Evolutionary conservation across 495 filamentous ascomycete species (phyloP), one percentile per base, ranked within the genome.

Genomic region (Staphylotrichum tortipilum): DNA sequence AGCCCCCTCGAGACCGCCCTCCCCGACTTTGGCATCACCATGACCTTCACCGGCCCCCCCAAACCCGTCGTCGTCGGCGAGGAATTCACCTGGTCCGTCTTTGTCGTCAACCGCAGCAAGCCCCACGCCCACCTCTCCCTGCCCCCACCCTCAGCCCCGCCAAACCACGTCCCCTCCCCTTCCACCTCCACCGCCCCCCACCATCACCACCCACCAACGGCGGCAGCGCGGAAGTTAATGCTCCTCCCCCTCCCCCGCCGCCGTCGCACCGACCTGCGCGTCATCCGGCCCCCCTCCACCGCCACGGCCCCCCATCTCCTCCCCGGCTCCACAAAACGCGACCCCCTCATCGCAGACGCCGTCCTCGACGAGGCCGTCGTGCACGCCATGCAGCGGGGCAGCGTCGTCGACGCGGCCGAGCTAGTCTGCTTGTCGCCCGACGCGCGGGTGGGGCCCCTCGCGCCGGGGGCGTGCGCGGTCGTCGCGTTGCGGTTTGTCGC

Each of bases 331-430:
- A 39, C 8, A 19, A 7, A 19, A 19, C 50, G 54, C n/a, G 50
- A 66, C 53, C 51, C 58, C 36, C 46, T 44, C 22, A 67, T 86
- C 3, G 86, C 88, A 1, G 84, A 88, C 53, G 85, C 88, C 14
- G 81, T 95, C 22, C 75, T 90, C 3, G 89, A 96, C 51, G 88
- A 94, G 53, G 87, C 82, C 49, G 77, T 89, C 12, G 73, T 95
- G 24, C 84, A 91, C 66, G 84, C 86, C 18, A 84, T 86, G 74
- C 90, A 94, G 62, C 82, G 81, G 56, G 84, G 73, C 53, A 79
- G 82, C 41, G 73, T 78, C 23, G 69, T 84, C n/a, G 86, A 92
- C 40, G 70, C 78, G 29, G 78, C 81, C 8, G 86, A 91, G 47
- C 58, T 96, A 15, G 75, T 94, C 8, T 88, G 85, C 57, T 69